Base-by-base conservation (phyloP, 331 rosid species). In the Phaseolus coccineus region DNA sequence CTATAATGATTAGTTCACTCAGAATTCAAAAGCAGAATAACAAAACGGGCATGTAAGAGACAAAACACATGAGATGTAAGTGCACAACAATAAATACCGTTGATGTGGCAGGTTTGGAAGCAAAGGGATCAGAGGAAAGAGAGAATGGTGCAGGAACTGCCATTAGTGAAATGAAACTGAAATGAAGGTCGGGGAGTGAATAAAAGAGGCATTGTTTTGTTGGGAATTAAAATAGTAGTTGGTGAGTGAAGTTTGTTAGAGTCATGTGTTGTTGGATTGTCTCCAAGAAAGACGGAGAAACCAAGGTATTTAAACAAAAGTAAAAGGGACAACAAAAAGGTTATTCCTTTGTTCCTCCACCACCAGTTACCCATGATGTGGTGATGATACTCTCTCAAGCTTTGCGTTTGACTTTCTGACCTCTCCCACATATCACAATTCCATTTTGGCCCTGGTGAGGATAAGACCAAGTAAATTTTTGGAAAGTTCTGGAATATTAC, bases 221-320 rank as follows among this genome's bases (percentile, higher is more conserved):
- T 44, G 69, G 59, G 37, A 70, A 24, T 44, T 46, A 13, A 46
- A 58, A 27, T 52, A 62, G 22, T 37, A 3, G 48, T 35, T 84
- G 81, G 52, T 74, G 33, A 87, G 80, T 76, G 50, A 70, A 84
- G 89, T 77, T 87, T 83, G 96, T 79, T 78, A 75, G 7, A 35
- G 70, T 15, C 80, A 80, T 71, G 84, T 8, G 58, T 81, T 42
- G 78, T 75, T 39, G 52, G 22, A n/a, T 27, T 30, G 56, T 44
- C 97, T 92, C 97, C 98, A 85, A 88, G 83, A 91, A 92, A 88
- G 97, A 85, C 98, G 97, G 97, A 94, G 98, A 88, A 89, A 84
- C 64, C 98, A 42, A 94, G 74, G 97, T 81, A 9, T 5, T 56
- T 15, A 27, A 30, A 47, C 27, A 13, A 28, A 25, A 48, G 14